Conservation (phyloP, 495 filamentous ascomycete genomes). For the Neurospora hispaniola region DNA sequence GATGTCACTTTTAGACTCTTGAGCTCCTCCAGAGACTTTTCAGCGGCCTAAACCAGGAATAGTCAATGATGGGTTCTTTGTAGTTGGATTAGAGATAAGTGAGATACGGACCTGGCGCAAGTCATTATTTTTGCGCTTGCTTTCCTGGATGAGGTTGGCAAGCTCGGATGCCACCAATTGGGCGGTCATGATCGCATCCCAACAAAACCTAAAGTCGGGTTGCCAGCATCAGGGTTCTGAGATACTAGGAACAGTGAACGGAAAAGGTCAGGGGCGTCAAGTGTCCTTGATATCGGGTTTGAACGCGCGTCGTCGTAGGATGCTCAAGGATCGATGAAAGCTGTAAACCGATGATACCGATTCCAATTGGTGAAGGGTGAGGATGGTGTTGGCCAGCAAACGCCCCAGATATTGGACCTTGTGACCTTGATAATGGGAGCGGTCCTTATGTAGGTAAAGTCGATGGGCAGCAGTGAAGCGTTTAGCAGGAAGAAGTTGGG, state of each 20-base stretch:
- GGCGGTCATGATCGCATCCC: constrained; percentile 66
- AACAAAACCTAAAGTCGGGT: constrained; percentile 1
- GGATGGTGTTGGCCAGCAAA: background rate
- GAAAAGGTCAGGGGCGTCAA: background rate
- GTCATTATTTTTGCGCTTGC: constrained; percentile 84
- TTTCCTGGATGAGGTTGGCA: constrained; percentile 86
- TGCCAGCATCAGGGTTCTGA: background rate
- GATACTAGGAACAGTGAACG: background rate
- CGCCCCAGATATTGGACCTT: background rate
- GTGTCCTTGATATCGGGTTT: background rate
- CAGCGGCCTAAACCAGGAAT: constrained; percentile 58
- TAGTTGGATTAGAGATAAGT: background rate
- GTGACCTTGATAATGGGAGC: background rate
- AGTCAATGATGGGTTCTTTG: constrained; percentile 12
- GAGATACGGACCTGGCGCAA: constrained; percentile 58
- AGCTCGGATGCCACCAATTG: constrained; percentile 86
- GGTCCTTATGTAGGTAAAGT: background rate
- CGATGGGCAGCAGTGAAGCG: background rate
- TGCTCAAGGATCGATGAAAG: background rate
- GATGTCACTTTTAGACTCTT: constrained; percentile 66
- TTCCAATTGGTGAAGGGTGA: background rate
- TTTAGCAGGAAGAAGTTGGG: background rate
- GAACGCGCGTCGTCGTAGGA: background rate
- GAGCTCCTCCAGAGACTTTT: constrained; percentile 85
- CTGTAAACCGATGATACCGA: background rate